phyloP scores from a whole-genome alignment of 139 green algal species.

The Auxenochlorella pyrenoidosa region DNA sequence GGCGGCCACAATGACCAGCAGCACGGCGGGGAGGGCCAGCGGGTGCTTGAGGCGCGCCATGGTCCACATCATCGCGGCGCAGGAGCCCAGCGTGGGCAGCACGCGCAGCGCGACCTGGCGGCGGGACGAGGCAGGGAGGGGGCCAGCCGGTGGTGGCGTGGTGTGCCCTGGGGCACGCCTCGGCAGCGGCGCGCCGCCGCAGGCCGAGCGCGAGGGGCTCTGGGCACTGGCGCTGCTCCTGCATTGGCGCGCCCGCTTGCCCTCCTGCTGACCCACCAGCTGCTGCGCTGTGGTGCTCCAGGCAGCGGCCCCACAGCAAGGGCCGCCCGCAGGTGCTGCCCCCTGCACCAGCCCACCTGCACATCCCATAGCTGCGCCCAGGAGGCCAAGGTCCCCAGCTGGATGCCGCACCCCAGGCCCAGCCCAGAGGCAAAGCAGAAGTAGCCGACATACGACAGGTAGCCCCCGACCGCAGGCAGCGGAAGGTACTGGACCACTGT shows the following conservation, averaged over 20 bases:
- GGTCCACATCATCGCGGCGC: constrained; percentile 49
- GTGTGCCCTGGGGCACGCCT: too few species aligned
- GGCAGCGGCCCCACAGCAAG: neutral
- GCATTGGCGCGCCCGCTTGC: too few species aligned
- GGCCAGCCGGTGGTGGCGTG: too few species aligned
- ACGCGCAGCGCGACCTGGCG: constrained; percentile 36
- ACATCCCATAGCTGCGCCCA: constrained; percentile 21
- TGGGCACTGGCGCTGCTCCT: too few species aligned
- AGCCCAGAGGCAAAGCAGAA: constrained; percentile 24
- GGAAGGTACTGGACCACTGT: constrained; percentile 79
- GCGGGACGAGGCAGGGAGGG: neutral
- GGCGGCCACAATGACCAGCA: constrained; percentile 55
- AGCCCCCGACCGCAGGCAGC: constrained; percentile 77
- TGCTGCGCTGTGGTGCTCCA: neutral
- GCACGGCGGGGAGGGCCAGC: constrained; percentile 63
- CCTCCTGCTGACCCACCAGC: neutral
- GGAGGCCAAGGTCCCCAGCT: neutral
- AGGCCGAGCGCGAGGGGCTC: too few species aligned
- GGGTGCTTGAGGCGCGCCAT: constrained; percentile 57
- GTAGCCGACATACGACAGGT: constrained; percentile 66
- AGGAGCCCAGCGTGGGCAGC: constrained; percentile 54
- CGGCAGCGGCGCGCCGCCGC: too few species aligned
- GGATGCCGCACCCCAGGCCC: constrained; percentile 24
- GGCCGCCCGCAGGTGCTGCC: too few species aligned
- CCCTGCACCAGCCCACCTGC: neutral